Evolutionary conservation across 805 yeast genomes (phyloP), one percentile per base, ranked within the genome.

Genomic region (Saturnispora sekii): DNA sequence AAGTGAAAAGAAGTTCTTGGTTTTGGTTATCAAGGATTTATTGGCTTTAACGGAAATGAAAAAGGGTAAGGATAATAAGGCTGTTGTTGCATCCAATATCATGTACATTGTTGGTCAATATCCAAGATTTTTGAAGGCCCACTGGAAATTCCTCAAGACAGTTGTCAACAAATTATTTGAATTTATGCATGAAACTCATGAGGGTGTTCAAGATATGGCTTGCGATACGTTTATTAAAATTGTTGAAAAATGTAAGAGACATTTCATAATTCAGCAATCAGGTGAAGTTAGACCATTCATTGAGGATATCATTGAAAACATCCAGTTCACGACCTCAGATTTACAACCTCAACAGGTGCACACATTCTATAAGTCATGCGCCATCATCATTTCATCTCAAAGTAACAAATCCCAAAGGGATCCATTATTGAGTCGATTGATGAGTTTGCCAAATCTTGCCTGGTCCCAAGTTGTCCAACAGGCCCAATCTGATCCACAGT

Each of bases 161-260:
- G 99, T 93, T 37, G 90, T 93, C 49, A 82, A 86, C 66, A 93
- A 93, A 65, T 73, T 93, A 57, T 93, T 93, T 64, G 98, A 93
- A 64, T 93, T 93, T 60, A 93, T 93, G 99, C 97, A 93, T 69
- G 99, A 93, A 72, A 88, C 97, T n/a, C 99, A 93, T 65, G 99
- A 90, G 65, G 98, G 98, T 69, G 98, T 93, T 50, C 98, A 93
- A 68, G 98, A 93, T 65, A 93, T 93, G 98, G 98, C 99, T 8
- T 93, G 98, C 71, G 99, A 93, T 65, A 93, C 99, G 1, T 93
- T 93, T 61, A 90, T 90, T 61, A 93, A 93, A 64, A 93, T 93
- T 63, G 86, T 96, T 17, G 81, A 78, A 54, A 93, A 93, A 67
- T 93, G 98, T 74, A 89, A 88, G 65, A 80, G 89, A 53, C 97